A percentile compares a stretch with the other conserved stretches of the same genome.
Conservation (phyloP, 1,284 basidiomycete species). For the Ceratobasidium sp. region DNA sequence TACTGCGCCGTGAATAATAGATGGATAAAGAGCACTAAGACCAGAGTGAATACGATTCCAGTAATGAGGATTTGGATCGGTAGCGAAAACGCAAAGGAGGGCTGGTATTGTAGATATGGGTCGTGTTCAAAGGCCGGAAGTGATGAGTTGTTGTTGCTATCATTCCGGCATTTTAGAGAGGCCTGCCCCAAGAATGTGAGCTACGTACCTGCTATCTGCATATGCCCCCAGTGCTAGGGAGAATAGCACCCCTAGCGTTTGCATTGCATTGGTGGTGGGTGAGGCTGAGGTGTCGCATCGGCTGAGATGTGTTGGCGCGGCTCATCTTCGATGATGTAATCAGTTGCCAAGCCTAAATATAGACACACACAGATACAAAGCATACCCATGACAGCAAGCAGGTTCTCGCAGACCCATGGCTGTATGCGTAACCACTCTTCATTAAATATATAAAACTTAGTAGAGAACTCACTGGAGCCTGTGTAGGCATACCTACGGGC, state of each 20-base stretch:
- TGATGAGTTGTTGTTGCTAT: neutral
- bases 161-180: neutral
- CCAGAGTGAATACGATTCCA: slow-evolving; percentile 87
- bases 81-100: slow-evolving; percentile 81
- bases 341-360: neutral
- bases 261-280: slow-evolving; percentile 31
- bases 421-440: too few species aligned
- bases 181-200: neutral
- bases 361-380: neutral
- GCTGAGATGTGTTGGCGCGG: neutral
- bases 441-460: too few species aligned
- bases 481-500: too few species aligned
- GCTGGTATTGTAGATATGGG: slow-evolving; percentile 78
- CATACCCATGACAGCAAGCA: neutral
- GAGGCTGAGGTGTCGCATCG: neutral
- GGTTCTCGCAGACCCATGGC: too few species aligned
- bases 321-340: neutral
- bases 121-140: slow-evolving; percentile 53
- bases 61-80: slow-evolving; percentile 90
- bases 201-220: slow-evolving; percentile 17
- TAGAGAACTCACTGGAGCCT: too few species aligned
- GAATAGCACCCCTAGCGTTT: slow-evolving; percentile 3
- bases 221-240: slow-evolving; percentile 1
- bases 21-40: slow-evolving; percentile 87
- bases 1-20: slow-evolving; percentile 95